phyloP scores from a whole-genome alignment of 192 early-diverging fungal species.

The Diversispora eburnea region DNA sequence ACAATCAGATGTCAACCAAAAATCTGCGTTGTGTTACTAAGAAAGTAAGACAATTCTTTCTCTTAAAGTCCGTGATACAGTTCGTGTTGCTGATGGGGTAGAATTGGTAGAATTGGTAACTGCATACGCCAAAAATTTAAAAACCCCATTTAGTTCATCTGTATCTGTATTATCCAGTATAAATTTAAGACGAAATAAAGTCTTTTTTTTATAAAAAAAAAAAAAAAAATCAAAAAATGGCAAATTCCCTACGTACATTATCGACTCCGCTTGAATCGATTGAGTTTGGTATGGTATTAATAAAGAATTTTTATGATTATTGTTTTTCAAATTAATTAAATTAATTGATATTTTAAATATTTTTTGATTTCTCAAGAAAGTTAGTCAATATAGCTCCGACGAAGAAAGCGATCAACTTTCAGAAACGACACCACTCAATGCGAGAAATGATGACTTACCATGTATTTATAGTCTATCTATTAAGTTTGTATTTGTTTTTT shows the following conservation, averaged over 20 bases:
- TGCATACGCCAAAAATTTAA: no score
- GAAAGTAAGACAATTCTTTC: no score
- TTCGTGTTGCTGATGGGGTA: no score
- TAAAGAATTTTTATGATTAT: neutral
- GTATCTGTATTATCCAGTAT: no score
- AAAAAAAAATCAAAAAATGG: neutral
- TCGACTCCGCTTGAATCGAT: neutral
- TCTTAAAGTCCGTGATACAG: no score
- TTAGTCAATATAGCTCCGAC: neutral
- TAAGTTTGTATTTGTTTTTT: neutral
- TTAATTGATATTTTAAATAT: neutral
- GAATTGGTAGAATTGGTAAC: no score
- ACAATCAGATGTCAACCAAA: no score
- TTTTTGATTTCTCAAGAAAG: neutral
- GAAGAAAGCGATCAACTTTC: neutral
- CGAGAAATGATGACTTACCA: neutral
- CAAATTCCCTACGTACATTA: neutral
- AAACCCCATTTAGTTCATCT: no score
- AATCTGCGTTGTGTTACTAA: no score
- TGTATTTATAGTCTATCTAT: neutral
- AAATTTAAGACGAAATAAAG: no score
- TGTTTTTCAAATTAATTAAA: neutral
- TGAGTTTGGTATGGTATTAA: neutral
- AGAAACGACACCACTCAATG: neutral
- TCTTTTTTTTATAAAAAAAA: no score